These are phyloP conservation scores for Scortechinia acanthostroma DNA, from an alignment of 2,329 filamentous ascomycete species.

Conservation along the genomic window DNA sequence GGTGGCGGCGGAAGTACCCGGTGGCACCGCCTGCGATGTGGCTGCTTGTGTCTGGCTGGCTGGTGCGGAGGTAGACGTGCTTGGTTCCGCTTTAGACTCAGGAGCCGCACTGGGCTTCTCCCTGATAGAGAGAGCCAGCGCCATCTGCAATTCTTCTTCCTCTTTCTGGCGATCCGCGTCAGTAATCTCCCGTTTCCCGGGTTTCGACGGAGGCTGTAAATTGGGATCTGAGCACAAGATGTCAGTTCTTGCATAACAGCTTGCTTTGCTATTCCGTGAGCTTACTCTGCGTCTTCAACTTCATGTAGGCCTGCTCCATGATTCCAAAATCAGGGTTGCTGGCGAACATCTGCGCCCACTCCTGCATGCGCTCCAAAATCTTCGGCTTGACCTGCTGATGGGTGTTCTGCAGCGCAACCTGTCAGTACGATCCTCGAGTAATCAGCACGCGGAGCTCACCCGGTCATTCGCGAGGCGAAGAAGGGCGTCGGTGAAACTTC, in stretches of 20 bases:
- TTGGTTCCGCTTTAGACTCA: conserved; percentile 22
- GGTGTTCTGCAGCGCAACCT: no score
- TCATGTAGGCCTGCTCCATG: conserved; percentile 91
- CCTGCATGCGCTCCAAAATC: conserved; percentile 91
- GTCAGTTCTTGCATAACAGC: no score
- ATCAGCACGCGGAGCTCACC: no score
- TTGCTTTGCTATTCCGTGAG: no score
- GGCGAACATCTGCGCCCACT: conserved; percentile 92
- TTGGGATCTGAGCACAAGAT: conserved; percentile 84
- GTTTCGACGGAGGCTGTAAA: conserved; percentile 83
- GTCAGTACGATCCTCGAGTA: no score
- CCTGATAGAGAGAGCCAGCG: conserved; percentile 82
- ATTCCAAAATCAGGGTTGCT: conserved; percentile 86
- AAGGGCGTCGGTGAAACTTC: conserved; percentile 89
- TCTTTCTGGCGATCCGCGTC: conserved; percentile 87
- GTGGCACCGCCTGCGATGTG: conserved; percentile 46
- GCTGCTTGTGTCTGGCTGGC: conserved; percentile 27
- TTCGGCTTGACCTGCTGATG: conserved; percentile 95
- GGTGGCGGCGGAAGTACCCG: conserved; percentile 89
- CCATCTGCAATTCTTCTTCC: conserved; percentile 95
- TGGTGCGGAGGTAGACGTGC: conserved; percentile 23
- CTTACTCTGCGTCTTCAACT: conserved; percentile 74
- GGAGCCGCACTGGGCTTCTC: conserved; percentile 52
- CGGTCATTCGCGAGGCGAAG: conserved; percentile 85
- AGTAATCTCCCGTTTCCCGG: conserved; percentile 85